Conservation (phyloP, 75 land plant genomes). For the Cunninghamia lanceolata region DNA sequence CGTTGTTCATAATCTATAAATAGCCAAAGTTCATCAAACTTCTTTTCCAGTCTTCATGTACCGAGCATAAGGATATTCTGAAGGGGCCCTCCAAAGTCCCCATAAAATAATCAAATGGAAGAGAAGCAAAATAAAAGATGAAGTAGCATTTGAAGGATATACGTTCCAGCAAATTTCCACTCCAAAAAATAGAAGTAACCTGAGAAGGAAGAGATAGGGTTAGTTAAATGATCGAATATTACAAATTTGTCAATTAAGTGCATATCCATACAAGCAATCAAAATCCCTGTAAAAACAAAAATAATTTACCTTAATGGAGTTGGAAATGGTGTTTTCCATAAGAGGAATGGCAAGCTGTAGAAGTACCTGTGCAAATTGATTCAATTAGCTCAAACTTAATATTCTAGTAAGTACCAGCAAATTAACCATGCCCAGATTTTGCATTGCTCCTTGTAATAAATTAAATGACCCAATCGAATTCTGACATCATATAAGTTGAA, state of each 20-base stretch:
- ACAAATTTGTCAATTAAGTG: neutral
- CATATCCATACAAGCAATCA: neutral
- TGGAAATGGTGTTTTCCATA: constrained; percentile 82
- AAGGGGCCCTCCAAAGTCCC: constrained; percentile 72
- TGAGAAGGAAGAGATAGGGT: constrained; percentile 22
- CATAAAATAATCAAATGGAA: constrained; percentile 57
- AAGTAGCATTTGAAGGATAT: constrained; percentile 67
- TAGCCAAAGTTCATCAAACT: neutral
- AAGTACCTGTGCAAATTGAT: constrained; percentile 69
- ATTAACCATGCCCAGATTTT: neutral
- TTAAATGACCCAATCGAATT: neutral
- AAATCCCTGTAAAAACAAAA: neutral
- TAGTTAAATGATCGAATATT: neutral
- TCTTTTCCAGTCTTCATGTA: neutral
- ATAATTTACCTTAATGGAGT: constrained; percentile 51
- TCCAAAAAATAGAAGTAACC: constrained; percentile 61
- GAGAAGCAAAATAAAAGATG: constrained; percentile 51
- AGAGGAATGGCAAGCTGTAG: constrained; percentile 77
- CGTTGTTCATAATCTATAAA: neutral
- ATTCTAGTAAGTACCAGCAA: neutral
- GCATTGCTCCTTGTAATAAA: neutral
- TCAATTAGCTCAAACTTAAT: neutral
- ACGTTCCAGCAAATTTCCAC: constrained; percentile 93
- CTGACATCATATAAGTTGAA: constrained; percentile 3
- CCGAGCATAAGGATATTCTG: constrained; percentile 54